These are phyloP conservation scores for Hypsizygus ulmarius DNA, from an alignment of 1,284 basidiomycete genomes.

Conservation along the genomic window DNA sequence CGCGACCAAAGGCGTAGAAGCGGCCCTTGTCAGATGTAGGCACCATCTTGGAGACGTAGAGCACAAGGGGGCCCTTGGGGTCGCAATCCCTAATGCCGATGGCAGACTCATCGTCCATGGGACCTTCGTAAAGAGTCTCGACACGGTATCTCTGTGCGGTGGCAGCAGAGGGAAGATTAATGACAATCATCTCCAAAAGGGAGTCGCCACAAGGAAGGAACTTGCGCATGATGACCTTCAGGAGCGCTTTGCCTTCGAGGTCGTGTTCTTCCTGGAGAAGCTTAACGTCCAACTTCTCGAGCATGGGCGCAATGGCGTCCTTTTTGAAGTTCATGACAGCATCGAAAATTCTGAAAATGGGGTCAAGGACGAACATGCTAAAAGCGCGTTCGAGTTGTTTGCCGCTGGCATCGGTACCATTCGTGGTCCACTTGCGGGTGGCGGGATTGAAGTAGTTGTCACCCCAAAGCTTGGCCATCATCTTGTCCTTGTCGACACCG, in stretches of 20 bases:
- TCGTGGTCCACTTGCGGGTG: slow-evolving; percentile 96
- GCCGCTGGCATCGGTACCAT: slow-evolving; percentile 75
- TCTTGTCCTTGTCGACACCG: slow-evolving; percentile 97
- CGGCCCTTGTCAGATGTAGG: slow-evolving; percentile 99
- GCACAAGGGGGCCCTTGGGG: slow-evolving; percentile 92
- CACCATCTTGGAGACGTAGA: slow-evolving; percentile 99
- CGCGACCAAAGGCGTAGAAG: slow-evolving; percentile 99
- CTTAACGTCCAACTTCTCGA: slow-evolving; percentile 96
- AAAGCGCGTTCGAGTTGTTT: slow-evolving; percentile 90
- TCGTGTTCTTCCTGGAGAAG: slow-evolving; percentile 90
- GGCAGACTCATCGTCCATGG: slow-evolving; percentile 98
- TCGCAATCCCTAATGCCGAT: slow-evolving; percentile 98
- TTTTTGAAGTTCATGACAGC: slow-evolving; percentile 99
- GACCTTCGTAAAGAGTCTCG: slow-evolving; percentile 98
- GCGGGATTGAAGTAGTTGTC: slow-evolving; percentile 99
- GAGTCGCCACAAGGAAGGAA: slow-evolving; percentile 99
- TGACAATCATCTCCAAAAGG: slow-evolving; percentile 99
- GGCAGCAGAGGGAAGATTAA: slow-evolving; percentile 94
- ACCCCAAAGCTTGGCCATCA: slow-evolving; percentile 97
- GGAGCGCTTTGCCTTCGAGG: slow-evolving; percentile 92
- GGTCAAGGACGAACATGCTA: slow-evolving; percentile 96
- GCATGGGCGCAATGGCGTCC: slow-evolving; percentile 80
- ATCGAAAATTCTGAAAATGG: slow-evolving; percentile 98
- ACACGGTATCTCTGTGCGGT: slow-evolving; percentile 98
- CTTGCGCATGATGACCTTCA: slow-evolving; percentile 98